Evolutionary conservation across 2,329 filamentous ascomycete genomes (phyloP), one percentile per base, ranked within the genome.

Genomic region (Pleoardoris graminearum): DNA sequence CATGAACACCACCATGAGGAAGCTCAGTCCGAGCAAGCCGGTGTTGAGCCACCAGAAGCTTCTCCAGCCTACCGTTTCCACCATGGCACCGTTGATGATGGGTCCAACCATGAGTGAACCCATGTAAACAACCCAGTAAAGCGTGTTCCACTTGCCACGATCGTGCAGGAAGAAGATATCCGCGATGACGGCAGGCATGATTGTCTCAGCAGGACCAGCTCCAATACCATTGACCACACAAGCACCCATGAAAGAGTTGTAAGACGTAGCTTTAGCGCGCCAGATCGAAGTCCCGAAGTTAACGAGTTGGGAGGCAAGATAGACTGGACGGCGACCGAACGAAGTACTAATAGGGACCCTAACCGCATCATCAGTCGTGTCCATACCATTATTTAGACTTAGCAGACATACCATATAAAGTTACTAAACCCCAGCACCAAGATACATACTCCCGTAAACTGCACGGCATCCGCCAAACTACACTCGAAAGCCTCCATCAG

Each of bases 41-140:
- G 82, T 80, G 57, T 86, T 86, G 56, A 87, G 74, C 84, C 84
- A 87, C 82, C 83, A 87, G 67, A 87, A 87, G 61, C 74, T 83
- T 22, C 82, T 75, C 81, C 82, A 86, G 42, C 83, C 83, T 3
- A 80, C 66, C 30, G 81, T 77, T 37, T 81, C 73, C 1, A 83
- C 78, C 83, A 88, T 87, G 0, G 81, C 71, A 1, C 85, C 85
- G 1, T 82, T 75, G 42, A 85, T 77, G 52, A 85, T 85, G 2
- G 81, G 82, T 55, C 58, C 68, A 57, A 80, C 79, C 82, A 85
- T 85, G 21, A 87, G 71, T 10, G 80, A 80, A 2, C 82, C 84
- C 75, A 86, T 85, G 66, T 86, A 87, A 11, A 80, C 75, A 0
- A 80, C 79, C 72, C 85, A 87, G 64, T 87, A 87, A 0, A 82